Evolutionary conservation across 2,329 filamentous ascomycete genomes (phyloP), one percentile per base, ranked within the genome.

Genomic region (Penicillium sp.): DNA sequence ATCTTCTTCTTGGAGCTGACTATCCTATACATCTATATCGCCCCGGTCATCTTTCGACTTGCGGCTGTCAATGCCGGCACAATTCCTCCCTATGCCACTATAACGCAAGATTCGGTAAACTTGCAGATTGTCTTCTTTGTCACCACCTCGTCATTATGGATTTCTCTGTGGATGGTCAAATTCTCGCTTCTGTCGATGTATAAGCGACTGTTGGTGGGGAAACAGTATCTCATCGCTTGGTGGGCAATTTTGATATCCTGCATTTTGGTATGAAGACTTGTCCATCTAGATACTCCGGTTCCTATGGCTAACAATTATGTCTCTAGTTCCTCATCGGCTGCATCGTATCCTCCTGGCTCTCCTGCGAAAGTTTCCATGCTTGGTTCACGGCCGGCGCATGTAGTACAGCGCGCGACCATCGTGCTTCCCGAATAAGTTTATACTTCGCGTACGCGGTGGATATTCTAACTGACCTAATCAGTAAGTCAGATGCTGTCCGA

Each of bases 151-250:
- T 63, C 72, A 19, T 70, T 75, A 46, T 77, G 74, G 73, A 55
- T 69, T 6, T 69, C 68, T 16, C 65, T 77, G 5, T 77, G 72
- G 73, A 64, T 71, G 31, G 70, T 76, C 48, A 77, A 78, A 55
- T 67, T 75, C 19, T 72, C 70, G 5, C 61, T 78, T 29, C 62
- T 78, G 46, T 65, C 70, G 14, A 65, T 77, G 40, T 77, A 76
- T 58, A 71, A 71, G 40, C 67, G 70, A 19, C 57, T 77, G 14
- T 60, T 76, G 46, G 56, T 54, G 7, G 72, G 73, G 1, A 60
- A 75, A 14, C 63, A 59, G 2, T 56, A 65, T 2, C 72, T 75
- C 33, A 62, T 68, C 21, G 67, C 60, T 24, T 61, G 73, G 42
- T 77, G 74, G 75, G 60, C 51, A 5, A 67, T 75, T 2, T 19